Conservation (phyloP, 352 stramenopile species). For the Globisporangium cederbergense region DNA sequence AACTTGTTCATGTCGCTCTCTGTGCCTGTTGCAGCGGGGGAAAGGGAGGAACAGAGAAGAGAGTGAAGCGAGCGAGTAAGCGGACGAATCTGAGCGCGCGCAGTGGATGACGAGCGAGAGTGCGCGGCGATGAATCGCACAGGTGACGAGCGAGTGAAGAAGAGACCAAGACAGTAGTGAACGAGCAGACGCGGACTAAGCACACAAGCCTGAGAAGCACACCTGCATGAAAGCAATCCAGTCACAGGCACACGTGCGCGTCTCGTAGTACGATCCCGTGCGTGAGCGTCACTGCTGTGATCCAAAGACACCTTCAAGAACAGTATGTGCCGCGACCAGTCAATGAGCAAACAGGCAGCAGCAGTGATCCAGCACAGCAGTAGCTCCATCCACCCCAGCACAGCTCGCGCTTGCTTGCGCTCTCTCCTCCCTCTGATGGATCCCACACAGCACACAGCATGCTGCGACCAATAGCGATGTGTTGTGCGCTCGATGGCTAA, state of each 20-base stretch:
- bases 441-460: background rate
- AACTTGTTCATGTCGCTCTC: constrained; percentile 9
- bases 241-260: background rate
- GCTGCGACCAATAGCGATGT: background rate
- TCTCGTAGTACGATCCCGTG: background rate
- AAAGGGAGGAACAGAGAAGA: background rate
- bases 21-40: background rate
- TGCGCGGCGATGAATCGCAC: background rate
- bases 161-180: background rate
- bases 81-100: background rate
- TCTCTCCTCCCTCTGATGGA: background rate
- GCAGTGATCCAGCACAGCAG: background rate
- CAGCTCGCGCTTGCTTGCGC: background rate
- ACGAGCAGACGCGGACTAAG: background rate
- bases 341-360: background rate
- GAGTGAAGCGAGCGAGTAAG: background rate
- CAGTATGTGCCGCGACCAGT: no score
- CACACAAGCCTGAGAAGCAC: background rate
- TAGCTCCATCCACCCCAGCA: background rate
- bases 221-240: background rate
- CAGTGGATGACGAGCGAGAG: background rate
- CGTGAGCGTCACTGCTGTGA: no score
- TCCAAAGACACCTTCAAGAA: no score
- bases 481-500: constrained; percentile 2
- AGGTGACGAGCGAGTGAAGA: background rate